Evolutionary conservation across 176 grass and related monocot genomes (phyloP).

Genomic region (Rhynchospora breviuscula): DNA sequence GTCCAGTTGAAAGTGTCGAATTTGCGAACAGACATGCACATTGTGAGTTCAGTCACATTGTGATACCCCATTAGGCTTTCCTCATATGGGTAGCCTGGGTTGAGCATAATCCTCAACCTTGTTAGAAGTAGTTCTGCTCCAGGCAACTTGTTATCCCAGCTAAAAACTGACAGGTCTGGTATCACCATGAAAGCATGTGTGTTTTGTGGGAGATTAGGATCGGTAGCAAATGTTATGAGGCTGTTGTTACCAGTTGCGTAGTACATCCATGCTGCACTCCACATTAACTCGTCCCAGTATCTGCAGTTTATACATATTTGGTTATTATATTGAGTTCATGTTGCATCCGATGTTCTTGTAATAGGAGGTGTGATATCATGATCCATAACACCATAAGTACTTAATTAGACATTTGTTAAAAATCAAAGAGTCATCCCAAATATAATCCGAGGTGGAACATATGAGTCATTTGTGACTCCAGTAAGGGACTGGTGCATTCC

Average conservation of each 20-base stretch:
- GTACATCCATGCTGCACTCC: conserved; percentile 96
- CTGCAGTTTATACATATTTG: background rate
- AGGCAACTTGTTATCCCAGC: conserved; percentile 98
- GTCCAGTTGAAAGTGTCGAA: conserved; percentile 72
- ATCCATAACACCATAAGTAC: conserved; percentile 32
- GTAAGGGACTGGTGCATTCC: background rate
- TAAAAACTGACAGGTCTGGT: conserved; percentile 74
- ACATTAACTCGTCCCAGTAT: conserved; percentile 99
- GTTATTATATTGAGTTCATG: conserved; percentile 2
- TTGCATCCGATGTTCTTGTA: background rate
- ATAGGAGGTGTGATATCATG: background rate
- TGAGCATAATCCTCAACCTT: conserved; percentile 82
- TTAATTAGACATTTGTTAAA: background rate
- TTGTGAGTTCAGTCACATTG: conserved; percentile 59
- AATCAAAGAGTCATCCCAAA: background rate
- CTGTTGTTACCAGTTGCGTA: conserved; percentile 82
- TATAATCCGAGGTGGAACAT: background rate
- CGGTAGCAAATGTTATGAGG: conserved; percentile 72
- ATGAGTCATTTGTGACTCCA: background rate
- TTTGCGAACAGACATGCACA: conserved; percentile 66
- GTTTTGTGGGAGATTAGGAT: conserved; percentile 63
- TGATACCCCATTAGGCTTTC: conserved; percentile 67
- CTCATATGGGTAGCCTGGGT: conserved; percentile 86
- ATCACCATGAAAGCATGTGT: conserved; percentile 52
- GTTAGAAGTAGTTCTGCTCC: conserved; percentile 71